phyloP scores from a whole-genome alignment of 202 grass and related monocot genomes.

The Setaria italica region DNA sequence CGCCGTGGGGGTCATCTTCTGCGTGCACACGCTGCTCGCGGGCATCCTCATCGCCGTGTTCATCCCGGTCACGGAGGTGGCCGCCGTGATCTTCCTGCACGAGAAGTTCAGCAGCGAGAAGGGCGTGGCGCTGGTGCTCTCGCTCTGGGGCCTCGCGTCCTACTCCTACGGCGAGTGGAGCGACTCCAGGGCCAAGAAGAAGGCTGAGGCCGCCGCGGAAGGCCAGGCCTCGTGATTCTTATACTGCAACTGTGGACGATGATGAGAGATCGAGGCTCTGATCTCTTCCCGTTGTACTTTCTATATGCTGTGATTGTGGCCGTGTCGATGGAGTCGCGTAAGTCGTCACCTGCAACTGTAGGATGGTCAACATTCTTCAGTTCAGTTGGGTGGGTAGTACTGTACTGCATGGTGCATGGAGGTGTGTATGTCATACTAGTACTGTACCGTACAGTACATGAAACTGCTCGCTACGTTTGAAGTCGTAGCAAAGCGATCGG shows the following conservation, averaged over 20 bases:
- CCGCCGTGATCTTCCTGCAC: constrained; percentile 69
- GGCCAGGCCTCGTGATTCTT: neutral
- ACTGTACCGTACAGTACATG: neutral
- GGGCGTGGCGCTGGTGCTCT: constrained; percentile 74
- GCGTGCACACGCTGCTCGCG: constrained; percentile 79
- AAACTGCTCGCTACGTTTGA: neutral
- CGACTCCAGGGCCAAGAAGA: constrained; percentile 60
- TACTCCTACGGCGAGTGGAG: constrained; percentile 91
- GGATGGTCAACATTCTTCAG: neutral
- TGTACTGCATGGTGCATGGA: neutral
- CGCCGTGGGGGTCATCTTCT: constrained; percentile 89
- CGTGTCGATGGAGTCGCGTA: neutral
- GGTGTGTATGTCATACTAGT: neutral
- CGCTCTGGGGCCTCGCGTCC: constrained; percentile 88
- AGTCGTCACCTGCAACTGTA: constrained; percentile 2
- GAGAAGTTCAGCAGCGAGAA: constrained; percentile 96
- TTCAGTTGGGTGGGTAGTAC: neutral
- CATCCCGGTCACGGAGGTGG: constrained; percentile 82
- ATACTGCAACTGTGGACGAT: neutral
- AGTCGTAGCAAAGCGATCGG: neutral
- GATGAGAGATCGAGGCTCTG: neutral
- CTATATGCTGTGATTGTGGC: neutral
- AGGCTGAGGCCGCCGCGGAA: neutral
- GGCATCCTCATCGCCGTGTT: constrained; percentile 81
- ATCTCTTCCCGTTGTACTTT: neutral